phyloP scores from a whole-genome alignment of 306 rosid species.

The Prunus dulcis region DNA sequence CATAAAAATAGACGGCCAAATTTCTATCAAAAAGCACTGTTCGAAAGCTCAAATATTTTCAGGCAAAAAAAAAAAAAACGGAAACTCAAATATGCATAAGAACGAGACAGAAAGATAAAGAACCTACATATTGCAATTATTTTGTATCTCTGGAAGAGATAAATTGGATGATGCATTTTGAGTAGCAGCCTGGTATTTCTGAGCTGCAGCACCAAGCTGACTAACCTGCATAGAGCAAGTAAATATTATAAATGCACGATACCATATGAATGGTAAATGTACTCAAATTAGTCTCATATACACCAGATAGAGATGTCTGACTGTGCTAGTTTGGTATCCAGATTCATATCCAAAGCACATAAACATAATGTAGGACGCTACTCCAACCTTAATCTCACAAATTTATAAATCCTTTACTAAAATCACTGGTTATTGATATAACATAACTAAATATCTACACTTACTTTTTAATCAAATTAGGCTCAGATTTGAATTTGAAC shows the following conservation, averaged over 20 bases:
- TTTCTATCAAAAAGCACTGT: background rate
- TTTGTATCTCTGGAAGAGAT: conserved; percentile 90
- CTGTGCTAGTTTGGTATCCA: background rate
- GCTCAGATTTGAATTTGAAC: background rate
- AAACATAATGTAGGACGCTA: background rate
- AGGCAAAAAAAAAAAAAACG: background rate
- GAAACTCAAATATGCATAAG: conserved; percentile 6
- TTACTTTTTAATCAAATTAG: background rate
- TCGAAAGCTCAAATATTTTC: conserved; percentile 7
- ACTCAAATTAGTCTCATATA: background rate
- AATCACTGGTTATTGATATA: background rate
- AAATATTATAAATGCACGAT: conserved; percentile 14
- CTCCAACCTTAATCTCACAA: background rate
- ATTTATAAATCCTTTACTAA: background rate
- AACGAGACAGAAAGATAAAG: background rate
- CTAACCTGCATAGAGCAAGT: conserved; percentile 58
- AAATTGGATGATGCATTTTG: conserved; percentile 84
- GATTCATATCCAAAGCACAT: background rate
- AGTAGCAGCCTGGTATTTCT: conserved; percentile 87
- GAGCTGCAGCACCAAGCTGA: conserved; percentile 95
- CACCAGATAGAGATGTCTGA: background rate
- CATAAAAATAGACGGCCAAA: background rate
- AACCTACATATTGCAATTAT: conserved; percentile 87
- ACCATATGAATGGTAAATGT: background rate
- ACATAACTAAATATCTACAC: background rate